A percentile compares a stretch with the other conserved stretches of the same genome.
Evolutionary conservation across 192 early-diverging fungal genomes (phyloP).

Genomic region (Coemansia sp.): DNA sequence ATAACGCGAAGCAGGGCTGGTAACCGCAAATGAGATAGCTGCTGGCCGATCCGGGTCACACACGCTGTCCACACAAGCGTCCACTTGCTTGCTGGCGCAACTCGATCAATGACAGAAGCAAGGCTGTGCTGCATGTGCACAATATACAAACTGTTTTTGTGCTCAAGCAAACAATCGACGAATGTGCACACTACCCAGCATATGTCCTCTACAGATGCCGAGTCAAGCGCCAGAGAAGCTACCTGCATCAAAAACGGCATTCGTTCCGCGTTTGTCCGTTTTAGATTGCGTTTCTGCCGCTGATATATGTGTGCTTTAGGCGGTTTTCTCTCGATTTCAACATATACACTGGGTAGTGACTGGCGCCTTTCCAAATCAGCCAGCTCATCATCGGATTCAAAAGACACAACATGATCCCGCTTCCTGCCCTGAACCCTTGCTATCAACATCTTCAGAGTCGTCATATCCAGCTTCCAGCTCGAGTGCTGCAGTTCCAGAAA

Average conservation of each 20-base stretch:
- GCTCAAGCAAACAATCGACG: constrained; percentile 19
- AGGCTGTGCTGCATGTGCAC: constrained; percentile 26
- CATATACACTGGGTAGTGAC: background rate
- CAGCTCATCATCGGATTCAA: background rate
- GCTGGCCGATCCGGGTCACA: constrained; percentile 11
- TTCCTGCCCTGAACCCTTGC: constrained; percentile 20
- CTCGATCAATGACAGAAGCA: constrained; percentile 8
- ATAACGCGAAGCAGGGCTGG: constrained; percentile 15
- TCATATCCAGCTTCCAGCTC: constrained; percentile 13
- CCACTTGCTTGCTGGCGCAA: constrained; percentile 34
- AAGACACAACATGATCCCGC: background rate
- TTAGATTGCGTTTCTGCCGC: background rate
- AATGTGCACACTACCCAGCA: constrained; percentile 9
- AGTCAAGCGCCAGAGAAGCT: constrained; percentile 13
- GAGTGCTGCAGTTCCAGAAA: constrained; percentile 22
- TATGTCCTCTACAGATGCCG: constrained; percentile 14
- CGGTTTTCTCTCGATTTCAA: background rate
- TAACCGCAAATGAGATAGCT: constrained; percentile 5
- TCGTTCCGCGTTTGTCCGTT: constrained; percentile 11
- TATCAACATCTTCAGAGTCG: constrained; percentile 3
- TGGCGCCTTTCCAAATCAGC: too few relatives aligned
- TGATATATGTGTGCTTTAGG: background rate
- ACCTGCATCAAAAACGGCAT: constrained; percentile 19
- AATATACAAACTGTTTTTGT: constrained; percentile 8
- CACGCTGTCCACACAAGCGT: constrained; percentile 26